Evolutionary conservation across 192 early-diverging fungal genomes (phyloP).

Genomic region (Mortierella hygrophila): DNA sequence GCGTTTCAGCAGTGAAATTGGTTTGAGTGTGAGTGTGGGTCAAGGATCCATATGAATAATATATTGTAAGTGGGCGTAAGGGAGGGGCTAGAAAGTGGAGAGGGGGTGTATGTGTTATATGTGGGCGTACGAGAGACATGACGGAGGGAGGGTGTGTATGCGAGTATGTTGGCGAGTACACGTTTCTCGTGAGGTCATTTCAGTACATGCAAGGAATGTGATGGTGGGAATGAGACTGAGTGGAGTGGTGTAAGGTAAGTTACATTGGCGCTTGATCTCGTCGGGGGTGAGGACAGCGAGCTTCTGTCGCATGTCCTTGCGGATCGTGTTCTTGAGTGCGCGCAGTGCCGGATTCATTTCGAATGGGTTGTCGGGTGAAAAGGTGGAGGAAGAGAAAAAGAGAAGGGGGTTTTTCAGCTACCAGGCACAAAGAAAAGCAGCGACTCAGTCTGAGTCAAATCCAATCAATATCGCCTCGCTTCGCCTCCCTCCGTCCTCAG

Average conservation of each 20-base stretch:
- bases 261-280: slow-evolving; percentile 49
- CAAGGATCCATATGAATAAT: not conserved
- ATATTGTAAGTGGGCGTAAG: not conserved
- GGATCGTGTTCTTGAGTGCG: slow-evolving; percentile 43
- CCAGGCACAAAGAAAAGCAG: not conserved
- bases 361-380: too few species aligned
- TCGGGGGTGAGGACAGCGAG: slow-evolving; percentile 33
- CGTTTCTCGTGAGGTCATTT: not conserved
- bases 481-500: too few species aligned
- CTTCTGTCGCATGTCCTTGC: slow-evolving; percentile 48
- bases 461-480: too few species aligned
- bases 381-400: not conserved
- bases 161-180: not conserved
- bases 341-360: slow-evolving; percentile 51
- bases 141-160: not conserved
- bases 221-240: not conserved
- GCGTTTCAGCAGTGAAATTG: not conserved
- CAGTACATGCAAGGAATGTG: not conserved
- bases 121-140: not conserved
- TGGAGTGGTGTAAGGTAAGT: not conserved
- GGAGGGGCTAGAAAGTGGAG: not conserved
- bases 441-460: not conserved
- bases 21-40: not conserved
- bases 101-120: not conserved
- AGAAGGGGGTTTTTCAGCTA: not conserved